Base-by-base conservation (phyloP, 257 asterid species). In the Nemophila menziesii region DNA sequence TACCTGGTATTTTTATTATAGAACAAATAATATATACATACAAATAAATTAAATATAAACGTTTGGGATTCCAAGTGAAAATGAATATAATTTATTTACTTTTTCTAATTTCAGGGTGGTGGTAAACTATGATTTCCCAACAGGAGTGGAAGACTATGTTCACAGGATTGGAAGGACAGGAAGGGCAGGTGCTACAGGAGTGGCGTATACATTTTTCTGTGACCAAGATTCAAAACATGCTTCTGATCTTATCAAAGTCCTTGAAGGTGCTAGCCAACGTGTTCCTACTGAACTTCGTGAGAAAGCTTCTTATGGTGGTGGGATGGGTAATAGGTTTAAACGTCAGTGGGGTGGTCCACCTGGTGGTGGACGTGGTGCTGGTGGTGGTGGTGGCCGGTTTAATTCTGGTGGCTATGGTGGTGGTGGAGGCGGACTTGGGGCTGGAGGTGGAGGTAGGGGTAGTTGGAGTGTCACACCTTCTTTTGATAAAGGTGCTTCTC, bases 111-210 rank as follows among this genome's bases (percentile, higher is more conserved):
- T 22, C 80, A 90, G 99, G 80, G 84, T 90, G 43, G 99, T 90
- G 63, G 33, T 90, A 63, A 85, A 90, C 57, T 90, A 62, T 36
- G 99, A 90, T 72, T 90, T 90, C 61, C 99, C 99, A 10, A 82
- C 66, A 1, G 99, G 99, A 43, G 53, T 90, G 46, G 99, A 90
- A 75, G 96, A 85, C 66, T 90, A 90, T 46, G 99, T 90, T 49
- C 99, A 90, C 78, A 77, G 99, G 57, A 82, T 90, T n/a, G 99
- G 99, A 64, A 90, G 99, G 70, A 90, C 99, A 3, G 99, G 99
- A 20, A 76, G 99, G 36, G 99, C 96, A 2, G 99, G 99, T 48
- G 99, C 99, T 15, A 79, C 94, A 38, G 99, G 99, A 12, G 58
- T 66, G 44, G 92, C 99, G 5, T 75, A 72, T 34, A 81, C 99